phyloP scores from a whole-genome alignment of 495 filamentous ascomycete species.

The Cercophora samala region DNA sequence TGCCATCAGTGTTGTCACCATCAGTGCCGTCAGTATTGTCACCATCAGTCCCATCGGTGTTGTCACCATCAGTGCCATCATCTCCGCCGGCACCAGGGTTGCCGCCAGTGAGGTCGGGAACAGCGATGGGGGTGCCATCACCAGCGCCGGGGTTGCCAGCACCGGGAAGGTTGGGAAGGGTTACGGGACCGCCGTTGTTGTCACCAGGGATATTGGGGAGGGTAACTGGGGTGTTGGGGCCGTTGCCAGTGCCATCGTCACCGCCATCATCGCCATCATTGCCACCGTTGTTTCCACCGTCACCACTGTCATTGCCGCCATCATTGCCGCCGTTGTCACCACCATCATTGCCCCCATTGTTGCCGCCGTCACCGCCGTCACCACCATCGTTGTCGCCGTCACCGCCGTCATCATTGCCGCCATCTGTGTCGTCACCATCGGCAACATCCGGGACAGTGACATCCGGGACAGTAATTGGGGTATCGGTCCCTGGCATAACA shows the following conservation, averaged over 20 bases:
- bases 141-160: not conserved
- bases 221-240: not conserved
- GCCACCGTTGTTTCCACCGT: no score
- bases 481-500: not conserved
- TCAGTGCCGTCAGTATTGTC: not conserved
- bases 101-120: not conserved
- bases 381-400: not conserved
- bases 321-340: not conserved
- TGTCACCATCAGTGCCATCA: not conserved
- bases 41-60: not conserved
- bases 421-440: not conserved
- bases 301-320: no score
- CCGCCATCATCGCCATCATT: not conserved
- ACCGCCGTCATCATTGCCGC: not conserved
- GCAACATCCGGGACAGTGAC: not conserved
- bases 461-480: not conserved
- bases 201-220: not conserved
- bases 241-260: not conserved
- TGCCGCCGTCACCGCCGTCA: not conserved
- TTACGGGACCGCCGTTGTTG: not conserved
- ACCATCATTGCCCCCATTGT: not conserved
- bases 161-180: no score
- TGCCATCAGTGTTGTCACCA: not conserved
- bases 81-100: no score
- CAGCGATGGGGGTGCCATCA: not conserved